Evolutionary conservation across 2,329 filamentous ascomycete species (phyloP).

Genomic region (Biscogniauxia mediterranea): DNA sequence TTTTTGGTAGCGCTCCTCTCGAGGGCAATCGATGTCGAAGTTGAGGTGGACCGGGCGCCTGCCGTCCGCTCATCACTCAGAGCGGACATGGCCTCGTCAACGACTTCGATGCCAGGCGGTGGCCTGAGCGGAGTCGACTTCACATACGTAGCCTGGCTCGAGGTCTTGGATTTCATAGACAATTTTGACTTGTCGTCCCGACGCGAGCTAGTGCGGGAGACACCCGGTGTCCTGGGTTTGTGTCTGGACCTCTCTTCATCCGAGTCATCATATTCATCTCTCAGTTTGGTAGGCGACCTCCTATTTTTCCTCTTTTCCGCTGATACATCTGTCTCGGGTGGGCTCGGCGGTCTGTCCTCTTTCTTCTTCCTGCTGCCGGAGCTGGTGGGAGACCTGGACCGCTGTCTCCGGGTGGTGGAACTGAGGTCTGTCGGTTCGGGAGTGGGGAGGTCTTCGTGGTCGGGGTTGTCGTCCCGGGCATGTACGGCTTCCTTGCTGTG

Average conservation of each 20-base stretch:
- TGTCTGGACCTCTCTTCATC: constrained; percentile 42
- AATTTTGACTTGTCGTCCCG: constrained; percentile 51
- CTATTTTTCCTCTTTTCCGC: constrained; percentile 40
- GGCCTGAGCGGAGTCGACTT: constrained; percentile 33
- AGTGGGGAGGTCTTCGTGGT: constrained; percentile 51
- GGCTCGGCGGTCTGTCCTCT: constrained; percentile 57
- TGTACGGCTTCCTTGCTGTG: constrained; percentile 85
- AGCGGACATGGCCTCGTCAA: constrained; percentile 26
- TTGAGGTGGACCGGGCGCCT: constrained; percentile 30
- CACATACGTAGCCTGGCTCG: constrained; percentile 58
- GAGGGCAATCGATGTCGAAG: constrained; percentile 36
- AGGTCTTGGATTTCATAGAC: constrained; percentile 53
- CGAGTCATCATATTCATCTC: constrained; percentile 36
- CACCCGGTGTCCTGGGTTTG: constrained; percentile 44
- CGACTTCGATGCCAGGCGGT: constrained; percentile 30
- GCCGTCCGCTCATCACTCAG: constrained; percentile 35
- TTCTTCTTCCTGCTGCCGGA: constrained; percentile 42
- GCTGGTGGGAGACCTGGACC: constrained; percentile 48
- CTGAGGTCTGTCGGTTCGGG: constrained; percentile 72
- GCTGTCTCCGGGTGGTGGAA: constrained; percentile 43
- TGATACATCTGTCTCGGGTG: constrained; percentile 62
- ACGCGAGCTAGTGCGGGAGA: constrained; percentile 45
- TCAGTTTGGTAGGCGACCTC: constrained; percentile 33
- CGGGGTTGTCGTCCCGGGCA: constrained; percentile 52
- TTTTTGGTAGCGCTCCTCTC: constrained; percentile 35